These are phyloP conservation scores for Hypericum androsaemum DNA, from an alignment of 345 rosid species.

Conservation along the genomic window DNA sequence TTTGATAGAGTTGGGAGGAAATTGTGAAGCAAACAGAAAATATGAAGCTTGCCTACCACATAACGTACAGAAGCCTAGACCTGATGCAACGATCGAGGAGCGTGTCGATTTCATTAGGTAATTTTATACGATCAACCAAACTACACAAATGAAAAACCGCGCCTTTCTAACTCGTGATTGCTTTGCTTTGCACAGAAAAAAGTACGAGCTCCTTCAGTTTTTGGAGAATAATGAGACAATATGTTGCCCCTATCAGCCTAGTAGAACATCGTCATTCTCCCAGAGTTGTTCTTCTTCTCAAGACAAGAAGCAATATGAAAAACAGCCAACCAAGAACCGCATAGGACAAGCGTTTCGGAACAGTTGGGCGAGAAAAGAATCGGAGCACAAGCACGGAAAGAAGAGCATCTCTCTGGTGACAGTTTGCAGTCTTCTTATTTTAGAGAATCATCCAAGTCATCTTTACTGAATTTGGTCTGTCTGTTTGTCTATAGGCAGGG, in stretches of 20 bases:
- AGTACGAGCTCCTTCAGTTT: constrained; percentile 76
- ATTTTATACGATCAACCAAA: constrained; percentile 4
- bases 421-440: too few species aligned
- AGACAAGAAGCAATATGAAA: constrained; percentile 22
- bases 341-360: too few species aligned
- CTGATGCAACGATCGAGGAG: constrained; percentile 67
- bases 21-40: constrained; percentile 51
- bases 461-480: constrained; percentile 10
- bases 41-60: constrained; percentile 67
- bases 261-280: constrained; percentile 26
- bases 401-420: too few species aligned
- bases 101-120: constrained; percentile 79
- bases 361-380: too few species aligned
- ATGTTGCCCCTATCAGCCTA: constrained; percentile 29
- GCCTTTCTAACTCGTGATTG: constrained; percentile 10
- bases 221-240: constrained; percentile 26
- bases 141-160: constrained; percentile 7
- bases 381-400: too few species aligned
- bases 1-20: constrained; percentile 65
- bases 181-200: constrained; percentile 38
- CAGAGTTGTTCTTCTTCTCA: constrained; percentile 28
- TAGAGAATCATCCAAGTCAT: not conserved
- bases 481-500: constrained; percentile 54
- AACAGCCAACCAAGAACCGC: too few species aligned
- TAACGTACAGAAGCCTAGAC: constrained; percentile 53